Conservation (phyloP, 495 filamentous ascomycete species). For the Penicillium herquei region DNA sequence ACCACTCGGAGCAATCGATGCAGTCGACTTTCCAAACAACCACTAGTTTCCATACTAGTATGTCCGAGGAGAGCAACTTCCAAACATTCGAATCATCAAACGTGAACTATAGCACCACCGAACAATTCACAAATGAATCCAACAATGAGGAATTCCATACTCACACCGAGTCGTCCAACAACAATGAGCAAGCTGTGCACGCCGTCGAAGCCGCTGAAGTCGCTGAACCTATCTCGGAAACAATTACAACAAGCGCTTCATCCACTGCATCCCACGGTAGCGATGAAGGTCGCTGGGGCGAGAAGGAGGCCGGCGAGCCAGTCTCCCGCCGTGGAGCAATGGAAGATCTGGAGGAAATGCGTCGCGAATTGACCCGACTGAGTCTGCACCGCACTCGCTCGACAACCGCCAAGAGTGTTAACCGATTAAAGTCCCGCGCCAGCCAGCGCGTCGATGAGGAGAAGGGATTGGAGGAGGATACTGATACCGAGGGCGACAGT, state of each 20-base stretch:
- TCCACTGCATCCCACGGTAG: slow-evolving; percentile 21
- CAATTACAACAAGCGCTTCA: slow-evolving; percentile 13
- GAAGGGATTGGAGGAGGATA: slow-evolving; percentile 27
- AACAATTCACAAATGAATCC: slow-evolving; percentile 4
- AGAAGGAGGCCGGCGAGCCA: slow-evolving; percentile 62
- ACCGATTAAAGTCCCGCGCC: slow-evolving; percentile 22
- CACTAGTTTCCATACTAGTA: background rate
- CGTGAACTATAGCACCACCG: background rate
- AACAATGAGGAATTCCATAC: slow-evolving; percentile 1
- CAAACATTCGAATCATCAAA: background rate
- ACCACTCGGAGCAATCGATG: slow-evolving; percentile 1
- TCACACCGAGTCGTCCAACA: background rate
- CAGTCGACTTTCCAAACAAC: background rate
- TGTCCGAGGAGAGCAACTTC: background rate
- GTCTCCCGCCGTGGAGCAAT: slow-evolving; percentile 63
- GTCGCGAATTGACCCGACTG: slow-evolving; percentile 60
- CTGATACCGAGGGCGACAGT: slow-evolving; percentile 37
- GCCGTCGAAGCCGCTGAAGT: background rate
- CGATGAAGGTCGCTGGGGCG: slow-evolving; percentile 70
- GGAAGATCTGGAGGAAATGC: slow-evolving; percentile 69
- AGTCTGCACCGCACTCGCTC: slow-evolving; percentile 51
- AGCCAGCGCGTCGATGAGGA: slow-evolving; percentile 38
- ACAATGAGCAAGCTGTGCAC: background rate
- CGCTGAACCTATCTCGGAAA: background rate
- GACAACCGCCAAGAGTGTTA: slow-evolving; percentile 22